A percentile compares a stretch with the other conserved stretches of the same genome.
These are phyloP conservation scores for Fusarium sp. DNA, from an alignment of 2,329 filamentous ascomycete species.

Conservation along the genomic window DNA sequence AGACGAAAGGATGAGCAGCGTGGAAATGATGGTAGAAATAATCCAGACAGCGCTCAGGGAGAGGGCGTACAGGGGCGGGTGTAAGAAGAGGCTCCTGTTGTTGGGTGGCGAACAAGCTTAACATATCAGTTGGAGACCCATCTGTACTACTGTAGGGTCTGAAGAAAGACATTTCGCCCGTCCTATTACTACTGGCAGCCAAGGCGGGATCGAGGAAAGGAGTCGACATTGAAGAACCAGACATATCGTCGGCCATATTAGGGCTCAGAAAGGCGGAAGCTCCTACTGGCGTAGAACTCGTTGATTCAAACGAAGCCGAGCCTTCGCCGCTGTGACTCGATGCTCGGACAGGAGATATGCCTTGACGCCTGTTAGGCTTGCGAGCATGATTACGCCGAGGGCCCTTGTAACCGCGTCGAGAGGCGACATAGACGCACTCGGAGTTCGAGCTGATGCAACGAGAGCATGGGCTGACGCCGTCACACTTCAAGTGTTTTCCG, in stretches of 20 bases:
- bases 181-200: constrained; percentile 16
- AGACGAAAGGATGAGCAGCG: constrained; percentile 70
- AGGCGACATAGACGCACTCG: constrained; percentile 80
- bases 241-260: constrained; percentile 24
- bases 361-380: constrained; percentile 66
- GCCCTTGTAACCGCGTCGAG: constrained; percentile 82
- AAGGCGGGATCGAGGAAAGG: constrained; percentile 23
- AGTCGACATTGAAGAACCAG: constrained; percentile 43
- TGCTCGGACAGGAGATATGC: constrained; percentile 56
- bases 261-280: constrained; percentile 32
- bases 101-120: constrained; percentile 34
- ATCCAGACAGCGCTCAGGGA: constrained; percentile 69
- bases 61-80: constrained; percentile 50
- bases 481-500: constrained; percentile 81
- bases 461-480: constrained; percentile 78
- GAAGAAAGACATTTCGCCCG: constrained; percentile 30
- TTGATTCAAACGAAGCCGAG: constrained; percentile 61
- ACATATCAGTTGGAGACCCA: constrained; percentile 47
- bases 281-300: constrained; percentile 37
- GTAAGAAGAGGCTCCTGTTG: constrained; percentile 34
- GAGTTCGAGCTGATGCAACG: constrained; percentile 73
- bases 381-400: constrained; percentile 56
- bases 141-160: constrained; percentile 35
- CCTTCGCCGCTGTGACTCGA: constrained; percentile 46
- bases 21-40: constrained; percentile 73